Evolutionary conservation across 352 stramenopile genomes (phyloP), one percentile per base, ranked within the genome.

Genomic region (Pythium coloratum): DNA sequence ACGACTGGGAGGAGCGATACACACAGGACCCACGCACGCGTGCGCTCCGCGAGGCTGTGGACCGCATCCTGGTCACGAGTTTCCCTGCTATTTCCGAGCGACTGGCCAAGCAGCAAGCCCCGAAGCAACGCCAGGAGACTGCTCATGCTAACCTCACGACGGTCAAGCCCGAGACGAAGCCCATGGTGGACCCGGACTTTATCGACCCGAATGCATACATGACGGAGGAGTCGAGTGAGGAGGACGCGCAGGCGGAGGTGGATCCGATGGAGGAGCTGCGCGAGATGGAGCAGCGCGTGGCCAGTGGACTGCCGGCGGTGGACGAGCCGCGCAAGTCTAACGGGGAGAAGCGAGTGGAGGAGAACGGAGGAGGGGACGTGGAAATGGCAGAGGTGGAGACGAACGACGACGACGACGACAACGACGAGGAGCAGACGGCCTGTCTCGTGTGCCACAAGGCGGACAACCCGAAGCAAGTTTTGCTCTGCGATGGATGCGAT

Each of bases 241-340:
- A 73, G 8, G 81, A 88, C 32, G 72, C 47, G 16, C 50, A 69
- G 38, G 61, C 62, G 0, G 82, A 91, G 58, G 67, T 91, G 20
- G 76, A 91, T 63, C 80, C 80, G 10, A 86, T 85, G 73, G 78
- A 91, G 54, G 80, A 84, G 55, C 70, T 91, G 14, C 82, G 72
- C 32, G 80, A 89, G 61, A 81, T 91, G 72, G 82, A 88, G 66
- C 55, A 54, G 33, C 70, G 73, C 8, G 13, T 24, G 14, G 51
- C 57, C 44, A 51, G 14, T 12, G 36, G 46, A 24, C 12, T 34
- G 66, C 28, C 55, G 24, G 3, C 20, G 10, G 4, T 26, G 26
- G 18, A 13, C 26, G 55, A 26, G 18, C 26, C 26, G 44, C 5
- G 16, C 46, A 66, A 47, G 51, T 7, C 36, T 0, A 10, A 62